These are phyloP conservation scores for Solanum microdontum DNA, from an alignment of 257 asterid species.

Conservation along the genomic window DNA sequence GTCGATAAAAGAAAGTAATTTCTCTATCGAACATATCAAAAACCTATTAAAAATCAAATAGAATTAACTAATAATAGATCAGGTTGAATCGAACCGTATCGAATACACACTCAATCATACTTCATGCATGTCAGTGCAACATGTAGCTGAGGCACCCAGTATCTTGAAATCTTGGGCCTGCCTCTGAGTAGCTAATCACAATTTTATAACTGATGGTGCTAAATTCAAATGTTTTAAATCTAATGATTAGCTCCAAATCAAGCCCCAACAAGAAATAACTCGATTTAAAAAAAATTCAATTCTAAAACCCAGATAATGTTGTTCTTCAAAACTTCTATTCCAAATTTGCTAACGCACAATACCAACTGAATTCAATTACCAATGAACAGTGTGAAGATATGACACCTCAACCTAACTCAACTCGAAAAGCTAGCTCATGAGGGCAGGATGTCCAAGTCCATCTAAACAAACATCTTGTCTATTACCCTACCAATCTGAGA, in stretches of 20 bases:
- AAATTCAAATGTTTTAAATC: not conserved
- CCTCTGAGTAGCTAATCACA: not conserved
- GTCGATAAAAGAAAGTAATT: not conserved
- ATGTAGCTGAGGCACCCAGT: not conserved
- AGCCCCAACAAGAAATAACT: not conserved
- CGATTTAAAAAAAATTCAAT: too few relatives aligned
- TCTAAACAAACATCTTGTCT: not conserved
- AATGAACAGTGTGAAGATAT: not conserved
- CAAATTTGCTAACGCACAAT: not conserved
- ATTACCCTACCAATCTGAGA: not conserved
- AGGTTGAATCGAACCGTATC: not conserved
- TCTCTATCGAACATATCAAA: not conserved
- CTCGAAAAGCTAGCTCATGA: not conserved
- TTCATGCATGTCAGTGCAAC: not conserved
- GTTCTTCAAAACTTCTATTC: not conserved
- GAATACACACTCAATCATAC: not conserved
- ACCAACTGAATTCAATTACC: not conserved
- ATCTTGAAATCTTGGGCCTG: not conserved
- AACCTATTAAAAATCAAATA: not conserved
- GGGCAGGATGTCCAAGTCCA: not conserved
- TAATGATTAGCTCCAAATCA: not conserved
- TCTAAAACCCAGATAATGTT: not conserved
- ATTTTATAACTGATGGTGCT: not conserved
- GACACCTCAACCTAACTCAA: not conserved
- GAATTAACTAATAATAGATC: not conserved